Conservation (phyloP, 371 early-diverging fungal genomes). For the Mucor irregularis region DNA sequence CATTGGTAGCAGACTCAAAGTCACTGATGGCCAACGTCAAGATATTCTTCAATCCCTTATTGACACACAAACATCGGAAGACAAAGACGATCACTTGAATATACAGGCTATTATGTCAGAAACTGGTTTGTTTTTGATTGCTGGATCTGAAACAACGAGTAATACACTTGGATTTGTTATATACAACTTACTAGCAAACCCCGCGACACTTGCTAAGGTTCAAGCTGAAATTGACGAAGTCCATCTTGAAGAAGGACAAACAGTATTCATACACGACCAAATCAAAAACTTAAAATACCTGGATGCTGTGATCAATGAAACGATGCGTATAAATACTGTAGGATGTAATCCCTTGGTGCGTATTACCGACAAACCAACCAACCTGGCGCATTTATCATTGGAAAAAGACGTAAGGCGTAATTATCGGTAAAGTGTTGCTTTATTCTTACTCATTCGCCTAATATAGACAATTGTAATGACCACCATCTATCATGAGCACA, state of each 20-base stretch:
- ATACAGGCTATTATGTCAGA: conserved; percentile 34
- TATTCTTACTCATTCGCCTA: background rate
- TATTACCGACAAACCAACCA: conserved; percentile 14
- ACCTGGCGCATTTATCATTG: conserved; percentile 12
- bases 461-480: conserved; percentile 13
- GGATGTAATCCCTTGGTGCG: conserved; percentile 26
- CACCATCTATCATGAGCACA: conserved; percentile 20
- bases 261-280: conserved; percentile 30
- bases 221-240: conserved; percentile 32
- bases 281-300: conserved; percentile 36
- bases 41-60: conserved; percentile 45
- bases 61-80: conserved; percentile 22
- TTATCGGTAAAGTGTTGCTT: background rate
- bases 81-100: conserved; percentile 29
- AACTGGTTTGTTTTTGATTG: conserved; percentile 37
- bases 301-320: conserved; percentile 40
- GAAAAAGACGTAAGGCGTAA: conserved; percentile 25
- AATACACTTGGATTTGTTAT: conserved; percentile 38
- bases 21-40: conserved; percentile 20
- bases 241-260: conserved; percentile 5
- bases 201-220: conserved; percentile 24
- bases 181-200: conserved; percentile 29
- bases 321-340: conserved; percentile 36
- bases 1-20: conserved; percentile 29
- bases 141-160: conserved; percentile 45